Evolutionary conservation across 2,329 filamentous ascomycete species (phyloP), one percentile per base, ranked within the genome.

Genomic region (Penicillium sp.): DNA sequence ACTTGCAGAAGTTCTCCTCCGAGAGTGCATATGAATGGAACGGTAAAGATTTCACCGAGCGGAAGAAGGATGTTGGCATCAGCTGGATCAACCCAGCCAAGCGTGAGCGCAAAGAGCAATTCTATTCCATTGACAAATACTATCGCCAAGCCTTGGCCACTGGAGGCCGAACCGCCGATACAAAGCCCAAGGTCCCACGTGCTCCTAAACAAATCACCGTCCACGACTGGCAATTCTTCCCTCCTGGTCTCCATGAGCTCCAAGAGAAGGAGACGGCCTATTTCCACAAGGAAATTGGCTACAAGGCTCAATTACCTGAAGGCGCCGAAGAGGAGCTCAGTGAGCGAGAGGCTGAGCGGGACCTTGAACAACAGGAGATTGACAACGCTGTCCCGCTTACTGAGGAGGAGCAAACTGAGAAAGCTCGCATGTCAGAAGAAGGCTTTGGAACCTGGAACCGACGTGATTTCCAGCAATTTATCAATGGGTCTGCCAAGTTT

Each of bases 11-110:
- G 70, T 99, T 99, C 75, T 94, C 89, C 1, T 97, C 93, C 0
- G 94, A 99, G 68, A 96, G 91, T 53, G 92, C 95, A 0, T 99
- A 99, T 68, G 94, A 97, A 71, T 99, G 95, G 95, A 99, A 99
- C 62, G 94, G 94, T 45, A 88, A 97, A 76, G 93, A 93, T 68
- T 99, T 99, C 72, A 90, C 92, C 51, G 90, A 89, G 56, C 85
- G 88, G 70, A 95, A 95, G 78, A 96, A 95, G 74, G 91, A 96
- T 48, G 90, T 97, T 61, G 91, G 90, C 47, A 84, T 97, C 62
- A 92, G 82, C 69, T 99, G 95, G 95, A 99, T 99, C 78, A 96
- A 99, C 68, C 95, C 94, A 2, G 87, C 93, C 16, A 99, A 99
- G 81, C 92, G 94, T 74, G 95, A 99, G 78, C 90, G 94, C 68